These are phyloP conservation scores for Aschersonia sp. DNA, from an alignment of 2,329 filamentous ascomycete species.

Conservation along the genomic window DNA sequence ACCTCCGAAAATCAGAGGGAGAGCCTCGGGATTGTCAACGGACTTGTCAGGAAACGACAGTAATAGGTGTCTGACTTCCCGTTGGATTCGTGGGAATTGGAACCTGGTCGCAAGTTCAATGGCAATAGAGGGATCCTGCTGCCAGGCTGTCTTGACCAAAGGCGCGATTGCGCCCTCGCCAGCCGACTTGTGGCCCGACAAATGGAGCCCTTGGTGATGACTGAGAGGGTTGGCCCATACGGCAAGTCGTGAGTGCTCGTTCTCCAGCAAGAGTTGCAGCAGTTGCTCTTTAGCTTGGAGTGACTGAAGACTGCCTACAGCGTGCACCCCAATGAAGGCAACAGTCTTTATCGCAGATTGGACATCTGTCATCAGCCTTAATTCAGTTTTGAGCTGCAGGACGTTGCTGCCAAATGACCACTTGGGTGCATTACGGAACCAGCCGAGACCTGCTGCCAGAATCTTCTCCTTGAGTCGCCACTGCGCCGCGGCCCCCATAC, in stretches of 20 bases:
- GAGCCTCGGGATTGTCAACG: conserved; percentile 63
- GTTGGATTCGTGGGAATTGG: conserved; percentile 54
- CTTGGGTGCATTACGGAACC: conserved; percentile 71
- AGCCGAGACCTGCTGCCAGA: conserved; percentile 69
- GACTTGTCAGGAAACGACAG: conserved; percentile 75
- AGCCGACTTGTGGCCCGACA: conserved; percentile 23
- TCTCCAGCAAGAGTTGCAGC: conserved; percentile 65
- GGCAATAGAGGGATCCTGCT: conserved; percentile 72
- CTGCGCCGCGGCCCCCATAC: conserved; percentile 45
- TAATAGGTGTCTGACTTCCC: conserved; percentile 65
- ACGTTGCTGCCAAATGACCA: conserved; percentile 96
- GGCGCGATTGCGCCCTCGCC: conserved; percentile 36
- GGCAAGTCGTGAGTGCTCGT: conserved; percentile 66
- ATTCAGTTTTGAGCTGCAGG: conserved; percentile 85
- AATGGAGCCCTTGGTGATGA: conserved; percentile 26
- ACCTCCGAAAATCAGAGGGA: conserved; percentile 68
- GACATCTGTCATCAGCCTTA: conserved; percentile 67
- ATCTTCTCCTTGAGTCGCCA: conserved; percentile 84
- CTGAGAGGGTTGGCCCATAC: conserved; percentile 84
- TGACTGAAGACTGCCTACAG: conserved; percentile 42
- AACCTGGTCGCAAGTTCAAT: conserved; percentile 73
- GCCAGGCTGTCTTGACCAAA: conserved; percentile 73
- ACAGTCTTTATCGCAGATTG: conserved; percentile 50
- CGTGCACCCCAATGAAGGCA: conserved; percentile 39
- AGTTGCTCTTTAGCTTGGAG: conserved; percentile 70